Conservation (phyloP, 805 yeast species). For the Suhomyces tanzawaensis region DNA sequence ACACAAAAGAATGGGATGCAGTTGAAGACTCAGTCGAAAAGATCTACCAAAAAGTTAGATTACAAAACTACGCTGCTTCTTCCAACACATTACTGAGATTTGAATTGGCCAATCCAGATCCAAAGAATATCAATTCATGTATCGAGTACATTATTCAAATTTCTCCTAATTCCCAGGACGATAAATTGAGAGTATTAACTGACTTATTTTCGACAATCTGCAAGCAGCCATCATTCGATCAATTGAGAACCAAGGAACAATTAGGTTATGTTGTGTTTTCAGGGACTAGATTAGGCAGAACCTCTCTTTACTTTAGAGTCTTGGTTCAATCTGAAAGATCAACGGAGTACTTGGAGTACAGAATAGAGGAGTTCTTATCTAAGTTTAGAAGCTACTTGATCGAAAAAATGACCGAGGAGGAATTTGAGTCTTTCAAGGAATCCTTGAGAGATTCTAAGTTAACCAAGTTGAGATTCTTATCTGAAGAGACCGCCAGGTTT, state of each 20-base stretch:
- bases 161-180: conserved; percentile 35
- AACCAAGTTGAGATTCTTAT: conserved; percentile 72
- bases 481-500: conserved; percentile 68
- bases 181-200: conserved; percentile 44
- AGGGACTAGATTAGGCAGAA: conserved; percentile 64
- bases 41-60: conserved; percentile 15
- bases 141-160: conserved; percentile 75
- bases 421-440: conserved; percentile 64
- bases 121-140: conserved; percentile 76
- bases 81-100: conserved; percentile 41
- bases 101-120: conserved; percentile 55
- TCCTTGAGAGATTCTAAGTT: conserved; percentile 65
- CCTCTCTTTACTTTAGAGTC: conserved; percentile 69
- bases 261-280: conserved; percentile 92
- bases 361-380: conserved; percentile 68
- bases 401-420: conserved; percentile 53
- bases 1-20: conserved; percentile 1
- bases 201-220: conserved; percentile 71
- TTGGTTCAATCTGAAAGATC: conserved; percentile 82
- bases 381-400: conserved; percentile 45
- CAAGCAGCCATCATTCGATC: conserved; percentile 86
- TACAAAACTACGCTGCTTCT: conserved; percentile 43
- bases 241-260: conserved; percentile 90
- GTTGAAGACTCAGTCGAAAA: conserved; percentile 33
- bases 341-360: conserved; percentile 66